Base-by-base conservation (phyloP, 1,284 basidiomycete genomes). In the Flammula alnicola region DNA sequence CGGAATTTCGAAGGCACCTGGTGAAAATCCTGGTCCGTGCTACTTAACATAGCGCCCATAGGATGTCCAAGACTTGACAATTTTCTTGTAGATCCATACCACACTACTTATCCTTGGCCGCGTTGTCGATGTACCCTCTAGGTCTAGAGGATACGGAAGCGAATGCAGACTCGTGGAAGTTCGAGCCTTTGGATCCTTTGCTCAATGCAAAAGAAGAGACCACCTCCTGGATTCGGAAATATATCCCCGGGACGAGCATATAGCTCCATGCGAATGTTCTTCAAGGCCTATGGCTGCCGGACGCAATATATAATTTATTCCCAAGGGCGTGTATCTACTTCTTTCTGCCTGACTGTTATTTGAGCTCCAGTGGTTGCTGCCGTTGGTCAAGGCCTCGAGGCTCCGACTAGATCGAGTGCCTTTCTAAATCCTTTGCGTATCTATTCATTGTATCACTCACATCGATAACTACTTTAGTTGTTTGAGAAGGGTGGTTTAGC, bases 101-200 rank as follows among this genome's bases (percentile, higher is more conserved):
- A 97, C 61, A 94, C 93, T 97, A 96, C 66, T 77, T 97, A 22
- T 86, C 91, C 2, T 71, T 96, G 17, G 93, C 94, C 0, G 86
- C 90, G 0, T 63, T 95, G 26, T 78, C 90, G 1, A 75, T 94
- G 57, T 83, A 83, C 55, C 77, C 80, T 8, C 78, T 79, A 0
- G 59, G 60, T 7, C 54, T 61, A 30, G 63, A 66, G 25, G 69
- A 71, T 53, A 63, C 62, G 22, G 66, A 64, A 19, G 30, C 57
- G 3, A 60, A 65, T 7, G 62, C 63, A 17, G 51, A 54, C 46
- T 76, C 77, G 33, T 91, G 81, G 89, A 68, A 60, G 41, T 72
- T 93, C 8, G 72, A 76, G 14, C 64, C 67, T 1, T 65, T 94
- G 12, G 82, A 93, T 55, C 78, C 86, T 0, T 65, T 85, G 40